Percentiles rank a stretch among this genome's conserved stretches.
phyloP scores from a whole-genome alignment of 2,329 filamentous ascomycete genomes.

The Paecilomyces variotii region DNA sequence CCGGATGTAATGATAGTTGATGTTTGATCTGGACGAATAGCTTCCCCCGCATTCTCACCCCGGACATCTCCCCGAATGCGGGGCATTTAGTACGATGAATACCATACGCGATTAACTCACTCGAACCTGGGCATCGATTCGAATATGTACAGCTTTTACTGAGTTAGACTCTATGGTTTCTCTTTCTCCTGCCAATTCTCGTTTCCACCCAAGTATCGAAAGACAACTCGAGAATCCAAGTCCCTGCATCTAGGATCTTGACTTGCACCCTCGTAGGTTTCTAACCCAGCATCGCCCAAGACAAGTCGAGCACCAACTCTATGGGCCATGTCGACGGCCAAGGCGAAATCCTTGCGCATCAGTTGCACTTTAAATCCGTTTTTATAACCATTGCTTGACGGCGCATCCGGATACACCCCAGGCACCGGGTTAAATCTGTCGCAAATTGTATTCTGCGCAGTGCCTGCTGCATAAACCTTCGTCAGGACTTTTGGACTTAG shows the following conservation, averaged over 20 bases:
- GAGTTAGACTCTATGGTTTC: background rate
- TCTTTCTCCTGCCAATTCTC: conserved; percentile 39
- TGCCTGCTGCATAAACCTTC: conserved; percentile 44
- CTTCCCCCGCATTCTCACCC: background rate
- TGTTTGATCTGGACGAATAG: background rate
- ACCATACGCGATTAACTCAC: too few relatives aligned
- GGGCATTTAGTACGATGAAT: background rate
- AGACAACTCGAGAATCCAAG: conserved; percentile 51
- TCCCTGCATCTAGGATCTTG: conserved; percentile 45
- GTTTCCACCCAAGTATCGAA: conserved; percentile 46
- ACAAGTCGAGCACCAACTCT: conserved; percentile 44
- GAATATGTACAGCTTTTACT: background rate
- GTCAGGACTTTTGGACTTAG: conserved; percentile 48
- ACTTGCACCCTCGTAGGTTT: conserved; percentile 45
- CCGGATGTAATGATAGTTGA: background rate
- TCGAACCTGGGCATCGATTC: background rate
- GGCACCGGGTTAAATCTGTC: conserved; percentile 47
- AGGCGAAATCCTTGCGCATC: conserved; percentile 52
- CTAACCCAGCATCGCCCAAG: conserved; percentile 43
- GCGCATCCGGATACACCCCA: conserved; percentile 41
- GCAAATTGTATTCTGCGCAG: conserved; percentile 45
- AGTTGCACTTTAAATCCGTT: conserved; percentile 53
- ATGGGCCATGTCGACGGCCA: conserved; percentile 49
- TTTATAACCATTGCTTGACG: conserved; percentile 42
- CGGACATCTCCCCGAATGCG: background rate